Percentiles rank a stretch among this genome's conserved stretches.
These are phyloP conservation scores for Pseudofabraea citricarpa DNA, from an alignment of 2,329 filamentous ascomycete species.

Conservation along the genomic window DNA sequence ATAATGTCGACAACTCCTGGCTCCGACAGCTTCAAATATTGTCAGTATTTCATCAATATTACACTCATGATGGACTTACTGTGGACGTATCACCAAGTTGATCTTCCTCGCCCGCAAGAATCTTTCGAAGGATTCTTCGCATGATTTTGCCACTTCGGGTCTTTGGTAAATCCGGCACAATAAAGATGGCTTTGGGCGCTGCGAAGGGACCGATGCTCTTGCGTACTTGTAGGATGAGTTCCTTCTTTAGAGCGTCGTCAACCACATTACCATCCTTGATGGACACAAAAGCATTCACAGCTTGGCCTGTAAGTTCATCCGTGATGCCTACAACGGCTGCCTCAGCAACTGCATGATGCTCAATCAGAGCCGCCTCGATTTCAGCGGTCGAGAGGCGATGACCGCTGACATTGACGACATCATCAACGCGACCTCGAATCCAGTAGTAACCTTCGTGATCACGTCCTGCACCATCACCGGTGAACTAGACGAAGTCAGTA, in stretches of 20 bases:
- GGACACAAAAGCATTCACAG: constrained; percentile 93
- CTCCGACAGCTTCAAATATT: constrained; percentile 83
- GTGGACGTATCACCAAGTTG: constrained; percentile 91
- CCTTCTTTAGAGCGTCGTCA: constrained; percentile 81
- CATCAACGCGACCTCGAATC: constrained; percentile 97
- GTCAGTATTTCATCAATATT: no score
- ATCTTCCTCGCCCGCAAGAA: constrained; percentile 93
- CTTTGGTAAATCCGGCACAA: constrained; percentile 93
- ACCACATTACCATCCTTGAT: constrained; percentile 80
- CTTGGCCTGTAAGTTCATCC: constrained; percentile 94
- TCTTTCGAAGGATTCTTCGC: constrained; percentile 95
- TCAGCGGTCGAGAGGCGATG: constrained; percentile 96
- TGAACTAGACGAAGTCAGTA: constrained; percentile 53
- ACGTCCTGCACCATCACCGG: constrained; percentile 87
- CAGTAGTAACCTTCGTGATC: constrained; percentile 99
- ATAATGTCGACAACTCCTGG: constrained; percentile 87
- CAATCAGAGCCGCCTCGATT: constrained; percentile 93
- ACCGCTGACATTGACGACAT: constrained; percentile 96
- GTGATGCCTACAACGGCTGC: constrained; percentile 89
- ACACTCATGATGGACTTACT: constrained; percentile 49
- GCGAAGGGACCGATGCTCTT: constrained; percentile 98
- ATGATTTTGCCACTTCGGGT: constrained; percentile 98
- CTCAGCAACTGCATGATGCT: constrained; percentile 86
- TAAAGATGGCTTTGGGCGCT: constrained; percentile 86
- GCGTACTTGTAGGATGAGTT: constrained; percentile 88